Base-by-base conservation (phyloP, 805 yeast species). In the Debaryomyces tyrocola region DNA sequence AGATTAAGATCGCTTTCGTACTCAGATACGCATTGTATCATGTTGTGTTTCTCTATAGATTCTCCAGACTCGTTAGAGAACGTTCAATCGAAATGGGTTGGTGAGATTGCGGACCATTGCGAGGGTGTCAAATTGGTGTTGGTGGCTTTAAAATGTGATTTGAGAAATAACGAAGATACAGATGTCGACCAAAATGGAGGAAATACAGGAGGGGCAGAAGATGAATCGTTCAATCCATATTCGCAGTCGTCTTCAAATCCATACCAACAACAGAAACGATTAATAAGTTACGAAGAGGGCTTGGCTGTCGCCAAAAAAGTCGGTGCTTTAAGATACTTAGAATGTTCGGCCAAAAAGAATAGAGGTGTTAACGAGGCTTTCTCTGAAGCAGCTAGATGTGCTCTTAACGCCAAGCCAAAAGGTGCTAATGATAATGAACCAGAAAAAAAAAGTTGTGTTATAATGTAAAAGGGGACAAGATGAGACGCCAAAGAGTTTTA, bases 311-410 rank as follows among this genome's bases (percentile, higher is more conserved):
- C 99, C 33, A 90, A 90, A 62, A 82, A 82, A 62, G 87, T 94
- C 37, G 97, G 97, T 20, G 98, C 99, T 0, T 74, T 91, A 58
- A 81, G 98, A 60, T 94, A 94, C 66, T 77, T 94, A 61, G 99
- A 94, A 68, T 94, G 99, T 70, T 88, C 96, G 21, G 98, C 99
- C 6, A 94, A 91, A 75, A 84, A 86, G 65, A 92, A 91, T 67
- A 82, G 96, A 61, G 99, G 99, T 54, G 99, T 94, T n/a, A 94
- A 95, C 62, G 99, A 94, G 71, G 98, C 97, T 8, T 94, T 94
- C 64, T 90, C 97, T 0, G 99, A 94, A 70, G 99, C 98, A 37
- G 97, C 98, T 6, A 84, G 99, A 65, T 91, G 96, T 60, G 98
- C 97, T 2, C 76, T 92, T 55, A 85, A 87, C 51, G 96, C 96